Percentiles rank a stretch among this genome's conserved stretches.
phyloP scores from a whole-genome alignment of 2,329 filamentous ascomycete species.

The Chaetomiaceae sp. region DNA sequence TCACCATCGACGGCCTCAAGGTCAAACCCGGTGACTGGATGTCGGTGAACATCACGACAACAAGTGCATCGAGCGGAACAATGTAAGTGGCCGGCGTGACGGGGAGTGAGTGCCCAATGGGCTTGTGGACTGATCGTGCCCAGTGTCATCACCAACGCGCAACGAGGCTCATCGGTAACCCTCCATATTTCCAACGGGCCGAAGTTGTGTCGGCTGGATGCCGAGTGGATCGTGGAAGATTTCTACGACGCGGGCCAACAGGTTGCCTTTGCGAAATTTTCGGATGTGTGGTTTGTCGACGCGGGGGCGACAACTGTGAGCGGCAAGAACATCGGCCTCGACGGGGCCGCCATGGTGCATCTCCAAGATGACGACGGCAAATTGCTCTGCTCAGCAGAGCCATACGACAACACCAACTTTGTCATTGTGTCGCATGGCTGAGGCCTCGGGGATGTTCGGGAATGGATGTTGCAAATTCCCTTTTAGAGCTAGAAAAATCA shows the following conservation, averaged over 20 bases:
- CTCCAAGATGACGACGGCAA: conserved; percentile 18
- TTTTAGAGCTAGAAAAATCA: no score
- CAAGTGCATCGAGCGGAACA: conserved; percentile 16
- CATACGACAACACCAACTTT: conserved; percentile 25
- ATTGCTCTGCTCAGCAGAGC: conserved; percentile 20
- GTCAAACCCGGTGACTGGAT: conserved; percentile 31
- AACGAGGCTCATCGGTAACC: conserved; percentile 19
- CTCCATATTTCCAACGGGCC: conserved; percentile 26
- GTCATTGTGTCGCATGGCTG: conserved; percentile 14
- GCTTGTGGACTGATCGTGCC: not conserved
- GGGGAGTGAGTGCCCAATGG: no score
- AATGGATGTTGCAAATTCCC: not conserved
- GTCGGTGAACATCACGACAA: conserved; percentile 26
- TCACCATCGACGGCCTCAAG: conserved; percentile 27
- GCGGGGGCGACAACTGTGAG: conserved; percentile 22
- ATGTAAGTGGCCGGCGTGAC: conserved; percentile 21
- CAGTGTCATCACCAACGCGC: conserved; percentile 24
- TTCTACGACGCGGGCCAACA: conserved; percentile 25
- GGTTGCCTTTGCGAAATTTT: conserved; percentile 29
- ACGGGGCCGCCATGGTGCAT: conserved; percentile 26
- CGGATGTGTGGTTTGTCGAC: conserved; percentile 30
- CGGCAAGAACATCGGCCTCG: conserved; percentile 30
- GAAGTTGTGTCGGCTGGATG: conserved; percentile 29
- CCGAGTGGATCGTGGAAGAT: conserved; percentile 34
- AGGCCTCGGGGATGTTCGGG: not conserved